Base-by-base conservation (phyloP, 768 basidiomycete genomes). In the Cystobasidiopsis lactophilus region DNA sequence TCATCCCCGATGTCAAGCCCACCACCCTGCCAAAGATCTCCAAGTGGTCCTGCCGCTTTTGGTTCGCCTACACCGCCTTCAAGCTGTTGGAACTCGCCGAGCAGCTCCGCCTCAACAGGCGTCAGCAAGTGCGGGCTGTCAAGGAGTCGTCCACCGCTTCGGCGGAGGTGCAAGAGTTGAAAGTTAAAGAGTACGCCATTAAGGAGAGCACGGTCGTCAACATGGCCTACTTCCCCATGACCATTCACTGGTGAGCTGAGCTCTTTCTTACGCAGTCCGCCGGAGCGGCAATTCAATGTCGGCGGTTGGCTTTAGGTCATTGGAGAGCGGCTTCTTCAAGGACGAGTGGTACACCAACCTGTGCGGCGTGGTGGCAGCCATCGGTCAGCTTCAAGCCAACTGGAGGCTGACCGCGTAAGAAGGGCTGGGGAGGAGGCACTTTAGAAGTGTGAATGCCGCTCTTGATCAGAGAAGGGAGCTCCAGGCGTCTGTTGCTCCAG, bases 31-130 rank as follows among this genome's bases (percentile, higher is more conserved):
- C 38, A 16, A 44, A 45, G 31, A 53, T 86, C 35, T 70, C 73
- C 2, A 58, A 78, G 50, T 82, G 78, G 79, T 84, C 82, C 14
- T 75, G 73, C 51, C 77, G 85, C 21, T 80, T 77, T 65, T 89
- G 84, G 85, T 78, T 78, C 1, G 64, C 74, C 26, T 88, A 88
- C 60, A 71, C 84, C 40, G 16, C 16, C 33, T 35, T 35, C 33
- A 35, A 35, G 33, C 57, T 78, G 26, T 74, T 88, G 43, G 82
- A 82, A 51, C 77, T 85, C 57, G 73, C 73, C 3, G 21, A 39
- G 11, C 16, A 19, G 18, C 29, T 18, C 11, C 9, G 24, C 11
- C n/a, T 16, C 23, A 37, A n/a, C n/a, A n/a, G n/a, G n/a, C n/a
- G n/a, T n/a, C 7, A 7, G 9, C 7, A 35, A 7, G 33, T 35